Evolutionary conservation across 2,329 filamentous ascomycete species (phyloP), one percentile per base, ranked within the genome.

Genomic region (Stachybotrys elegans): DNA sequence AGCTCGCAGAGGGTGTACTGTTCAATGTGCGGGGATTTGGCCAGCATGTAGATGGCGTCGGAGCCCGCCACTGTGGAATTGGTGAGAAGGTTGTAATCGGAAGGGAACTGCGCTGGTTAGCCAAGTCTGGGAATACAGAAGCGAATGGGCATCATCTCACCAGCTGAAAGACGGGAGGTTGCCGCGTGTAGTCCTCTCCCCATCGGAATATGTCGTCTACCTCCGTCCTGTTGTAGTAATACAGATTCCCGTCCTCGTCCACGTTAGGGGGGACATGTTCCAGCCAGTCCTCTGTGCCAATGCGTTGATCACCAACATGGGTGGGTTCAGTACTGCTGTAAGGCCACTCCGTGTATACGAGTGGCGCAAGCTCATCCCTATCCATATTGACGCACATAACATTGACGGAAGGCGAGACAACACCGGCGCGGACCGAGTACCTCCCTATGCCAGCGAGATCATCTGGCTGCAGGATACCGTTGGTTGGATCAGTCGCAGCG

Each of bases 201-300:
- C 85, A 90, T 9, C 70, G 69, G 53, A 92, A 92, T 2, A 90
- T 65, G 3, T 86, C 75, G 52, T 91, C 85, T 0, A 88, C 78
- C 0, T 67, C 73, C 0, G 81, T 86, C 11, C 61, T 59, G 48
- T 83, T 83, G 1, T 75, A 56, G 60, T 66, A 81, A 3, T 69
- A 55, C 0, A 29, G 11, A 13, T 50, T 43, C 4, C 51, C 51
- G 12, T 51, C 42, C 0, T 57, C 41, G 2, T 66, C 55, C 1
- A 55, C 43, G 1, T 53, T 36, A 0, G 43, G 34, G 0, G 72
- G 69, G 0, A 76, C 57, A 3, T 73, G 65, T 0, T 48, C 43
- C 6, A 54, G 38, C 68, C 73, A 78, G 4, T 57, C 61, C 3
- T 43, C 31, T 31, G 53, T 56, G 7, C 62, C 68, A 4, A 55